These are phyloP conservation scores for Scutellaria minor DNA, from an alignment of 257 asterid species.

Conservation along the genomic window DNA sequence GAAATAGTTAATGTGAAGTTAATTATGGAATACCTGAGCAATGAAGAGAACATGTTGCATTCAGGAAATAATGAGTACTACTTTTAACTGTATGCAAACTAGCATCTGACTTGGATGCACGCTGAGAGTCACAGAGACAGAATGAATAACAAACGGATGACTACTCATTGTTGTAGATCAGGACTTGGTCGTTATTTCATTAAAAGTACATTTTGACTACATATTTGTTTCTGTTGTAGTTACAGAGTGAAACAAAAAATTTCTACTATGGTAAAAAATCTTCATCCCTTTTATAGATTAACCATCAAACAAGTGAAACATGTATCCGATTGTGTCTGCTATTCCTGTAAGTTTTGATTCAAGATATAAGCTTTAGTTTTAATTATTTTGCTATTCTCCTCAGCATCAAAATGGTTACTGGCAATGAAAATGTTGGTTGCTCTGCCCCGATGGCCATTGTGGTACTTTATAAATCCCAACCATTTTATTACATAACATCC, in stretches of 20 bases:
- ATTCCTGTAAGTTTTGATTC: neutral
- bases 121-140: no score
- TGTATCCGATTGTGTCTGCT: constrained; percentile 24
- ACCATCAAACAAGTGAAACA: neutral
- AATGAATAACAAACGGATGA: no score
- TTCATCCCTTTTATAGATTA: no score
- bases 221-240: constrained; percentile 1
- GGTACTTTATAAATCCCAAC: constrained; percentile 36
- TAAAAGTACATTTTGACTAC: neutral
- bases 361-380: constrained; percentile 14
- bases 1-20: no score
- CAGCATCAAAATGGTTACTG: constrained; percentile 35
- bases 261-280: no score
- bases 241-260: neutral
- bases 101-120: no score
- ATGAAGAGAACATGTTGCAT: neutral
- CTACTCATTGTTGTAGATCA: no score
- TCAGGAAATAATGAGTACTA: no score
- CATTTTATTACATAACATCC: neutral
- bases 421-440: constrained; percentile 31
- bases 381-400: constrained; percentile 22
- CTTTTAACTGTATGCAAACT: no score
- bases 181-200: neutral
- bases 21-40: neutral
- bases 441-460: constrained; percentile 33